These are phyloP conservation scores for Lumnitzera racemosa DNA, from an alignment of 345 rosid genomes.

Conservation along the genomic window DNA sequence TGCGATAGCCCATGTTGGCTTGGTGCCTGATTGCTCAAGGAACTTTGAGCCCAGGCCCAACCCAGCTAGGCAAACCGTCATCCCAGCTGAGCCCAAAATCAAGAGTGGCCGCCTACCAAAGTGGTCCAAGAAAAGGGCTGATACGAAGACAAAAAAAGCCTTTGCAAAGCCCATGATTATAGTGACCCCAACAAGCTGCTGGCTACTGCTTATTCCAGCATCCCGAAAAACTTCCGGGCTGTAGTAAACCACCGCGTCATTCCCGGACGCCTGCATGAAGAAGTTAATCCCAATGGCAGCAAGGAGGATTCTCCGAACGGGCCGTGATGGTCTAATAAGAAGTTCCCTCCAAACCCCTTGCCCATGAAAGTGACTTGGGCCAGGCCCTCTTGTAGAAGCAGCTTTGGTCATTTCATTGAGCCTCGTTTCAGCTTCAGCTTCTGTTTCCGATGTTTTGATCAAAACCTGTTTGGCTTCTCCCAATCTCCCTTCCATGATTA, in stretches of 20 bases:
- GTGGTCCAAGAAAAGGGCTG: slow-evolving; percentile 39
- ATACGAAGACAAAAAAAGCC: slow-evolving; percentile 28
- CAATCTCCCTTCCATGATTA: slow-evolving; percentile 28
- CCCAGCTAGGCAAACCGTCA: slow-evolving; percentile 29
- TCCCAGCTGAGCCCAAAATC: slow-evolving; percentile 35
- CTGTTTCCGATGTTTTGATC: slow-evolving; percentile 24
- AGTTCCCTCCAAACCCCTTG: slow-evolving; percentile 48
- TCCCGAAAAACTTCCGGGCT: slow-evolving; percentile 37
- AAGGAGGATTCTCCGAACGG: slow-evolving; percentile 38
- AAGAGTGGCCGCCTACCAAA: slow-evolving; percentile 51
- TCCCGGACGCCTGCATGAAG: slow-evolving; percentile 59
- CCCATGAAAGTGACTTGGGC: slow-evolving; percentile 10
- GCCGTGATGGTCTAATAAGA: slow-evolving; percentile 26
- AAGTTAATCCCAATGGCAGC: slow-evolving; percentile 53
- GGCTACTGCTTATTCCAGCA: slow-evolving; percentile 43
- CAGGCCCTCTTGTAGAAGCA: slow-evolving; percentile 16
- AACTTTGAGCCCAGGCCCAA: slow-evolving; percentile 39
- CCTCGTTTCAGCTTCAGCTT: slow-evolving; percentile 42
- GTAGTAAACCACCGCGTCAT: slow-evolving; percentile 52
- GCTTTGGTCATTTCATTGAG: slow-evolving; percentile 29
- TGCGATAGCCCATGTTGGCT: slow-evolving; percentile 32
- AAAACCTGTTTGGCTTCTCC: slow-evolving; percentile 44
- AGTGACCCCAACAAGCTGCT: slow-evolving; percentile 31
- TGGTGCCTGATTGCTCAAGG: slow-evolving; percentile 18
- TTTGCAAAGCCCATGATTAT: slow-evolving; percentile 45